Conservation (phyloP, 2,329 filamentous ascomycete genomes). For the Rhinocladiella similis region DNA sequence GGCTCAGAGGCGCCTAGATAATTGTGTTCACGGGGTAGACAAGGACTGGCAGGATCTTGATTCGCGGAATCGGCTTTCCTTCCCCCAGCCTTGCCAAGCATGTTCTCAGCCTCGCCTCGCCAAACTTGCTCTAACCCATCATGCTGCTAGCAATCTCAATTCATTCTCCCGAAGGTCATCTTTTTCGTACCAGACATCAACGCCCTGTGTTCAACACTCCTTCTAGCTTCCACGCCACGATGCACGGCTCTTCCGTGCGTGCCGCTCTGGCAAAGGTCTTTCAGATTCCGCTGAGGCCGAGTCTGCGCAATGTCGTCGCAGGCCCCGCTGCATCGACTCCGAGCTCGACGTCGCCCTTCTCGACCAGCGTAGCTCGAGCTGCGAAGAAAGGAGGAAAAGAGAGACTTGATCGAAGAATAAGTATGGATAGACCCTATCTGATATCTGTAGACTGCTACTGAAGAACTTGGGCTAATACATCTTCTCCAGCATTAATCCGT, state of each 20-base stretch:
- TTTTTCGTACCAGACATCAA: not conserved
- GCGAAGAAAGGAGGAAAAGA: conserved; percentile 36
- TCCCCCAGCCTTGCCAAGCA: conserved; percentile 8
- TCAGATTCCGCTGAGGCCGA: conserved; percentile 40
- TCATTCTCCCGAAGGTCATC: not conserved
- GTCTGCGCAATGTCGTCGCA: conserved; percentile 3
- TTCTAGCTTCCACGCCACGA: not conserved
- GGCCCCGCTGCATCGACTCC: conserved; percentile 15
- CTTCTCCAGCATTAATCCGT: conserved; percentile 58
- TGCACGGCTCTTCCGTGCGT: conserved; percentile 42
- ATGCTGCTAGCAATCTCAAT: not conserved
- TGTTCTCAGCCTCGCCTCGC: conserved; percentile 4
- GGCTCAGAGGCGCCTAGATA: too few relatives aligned
- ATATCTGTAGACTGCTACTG: conserved; percentile 3
- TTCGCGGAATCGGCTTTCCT: too few relatives aligned
- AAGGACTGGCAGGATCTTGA: too few relatives aligned
- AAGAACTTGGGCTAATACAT: not conserved
- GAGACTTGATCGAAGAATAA: conserved; percentile 43
- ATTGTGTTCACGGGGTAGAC: too few relatives aligned
- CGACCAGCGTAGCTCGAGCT: conserved; percentile 39
- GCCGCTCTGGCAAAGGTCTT: conserved; percentile 48
- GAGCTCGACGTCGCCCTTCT: conserved; percentile 36
- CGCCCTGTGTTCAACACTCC: not conserved
- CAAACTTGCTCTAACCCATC: not conserved
- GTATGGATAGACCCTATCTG: conserved; percentile 32